These are phyloP conservation scores for Penicillium dipodomyicola DNA, from an alignment of 495 filamentous ascomycete species.

Conservation along the genomic window DNA sequence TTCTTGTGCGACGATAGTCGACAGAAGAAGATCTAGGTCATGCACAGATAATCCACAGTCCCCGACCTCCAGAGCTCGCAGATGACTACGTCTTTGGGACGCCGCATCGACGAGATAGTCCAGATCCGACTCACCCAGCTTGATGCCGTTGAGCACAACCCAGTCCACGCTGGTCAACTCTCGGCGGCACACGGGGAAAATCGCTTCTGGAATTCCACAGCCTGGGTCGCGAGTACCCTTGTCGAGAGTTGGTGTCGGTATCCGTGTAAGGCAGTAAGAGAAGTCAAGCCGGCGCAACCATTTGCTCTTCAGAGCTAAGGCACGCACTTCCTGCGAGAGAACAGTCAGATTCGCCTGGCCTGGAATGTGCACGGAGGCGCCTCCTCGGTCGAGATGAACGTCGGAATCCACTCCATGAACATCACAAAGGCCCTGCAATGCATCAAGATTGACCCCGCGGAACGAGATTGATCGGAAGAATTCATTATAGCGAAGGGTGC, in stretches of 20 bases:
- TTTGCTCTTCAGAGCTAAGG: constrained; percentile 65
- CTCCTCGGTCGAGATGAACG: constrained; percentile 55
- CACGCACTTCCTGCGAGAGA: constrained; percentile 71
- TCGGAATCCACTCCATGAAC: constrained; percentile 61
- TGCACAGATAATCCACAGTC: constrained; percentile 66
- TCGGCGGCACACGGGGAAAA: constrained; percentile 71
- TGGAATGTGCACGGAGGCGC: constrained; percentile 55
- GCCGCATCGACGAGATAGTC: constrained; percentile 69
- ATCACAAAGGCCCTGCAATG: constrained; percentile 61
- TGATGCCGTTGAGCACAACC: constrained; percentile 78
- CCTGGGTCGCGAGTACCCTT: constrained; percentile 60
- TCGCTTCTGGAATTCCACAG: constrained; percentile 74
- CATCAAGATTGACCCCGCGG: constrained; percentile 66
- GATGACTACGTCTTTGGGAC: constrained; percentile 59
- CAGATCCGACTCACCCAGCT: constrained; percentile 76
- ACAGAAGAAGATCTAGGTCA: constrained; percentile 45
- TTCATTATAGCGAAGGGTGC: constrained; percentile 88
- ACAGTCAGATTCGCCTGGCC: constrained; percentile 59
- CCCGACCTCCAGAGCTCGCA: constrained; percentile 80
- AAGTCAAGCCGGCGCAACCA: constrained; percentile 64
- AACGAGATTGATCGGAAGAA: constrained; percentile 86
- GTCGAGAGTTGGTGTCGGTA: constrained; percentile 49
- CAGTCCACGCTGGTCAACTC: constrained; percentile 76
- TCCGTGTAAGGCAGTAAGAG: constrained; percentile 52
- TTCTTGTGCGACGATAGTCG: constrained; percentile 55